These are phyloP conservation scores for Articulospora tetracladia DNA, from an alignment of 495 filamentous ascomycete species.

Conservation along the genomic window DNA sequence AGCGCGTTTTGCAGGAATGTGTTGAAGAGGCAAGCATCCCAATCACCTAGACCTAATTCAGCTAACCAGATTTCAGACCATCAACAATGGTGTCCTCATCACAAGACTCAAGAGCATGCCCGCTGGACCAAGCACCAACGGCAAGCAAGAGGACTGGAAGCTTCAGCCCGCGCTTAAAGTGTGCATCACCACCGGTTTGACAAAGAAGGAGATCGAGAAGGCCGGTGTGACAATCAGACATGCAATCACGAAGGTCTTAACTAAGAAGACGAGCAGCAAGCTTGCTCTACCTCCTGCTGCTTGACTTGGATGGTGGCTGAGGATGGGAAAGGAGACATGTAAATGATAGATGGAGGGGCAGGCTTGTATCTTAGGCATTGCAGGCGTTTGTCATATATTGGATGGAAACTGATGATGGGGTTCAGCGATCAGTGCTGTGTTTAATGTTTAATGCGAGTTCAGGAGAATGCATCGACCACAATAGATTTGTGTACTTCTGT, in stretches of 20 bases:
- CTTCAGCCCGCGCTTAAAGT: constrained; percentile 82
- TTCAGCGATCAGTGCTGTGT: not conserved
- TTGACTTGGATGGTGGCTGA: not conserved
- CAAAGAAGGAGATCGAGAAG: constrained; percentile 92
- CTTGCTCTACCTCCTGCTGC: constrained; percentile 17
- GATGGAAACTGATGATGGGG: not conserved
- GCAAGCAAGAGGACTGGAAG: constrained; percentile 56
- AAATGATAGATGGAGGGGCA: not conserved
- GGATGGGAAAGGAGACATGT: not conserved
- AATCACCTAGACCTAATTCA: constrained; percentile 4
- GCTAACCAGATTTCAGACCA: constrained; percentile 39
- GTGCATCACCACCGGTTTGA: constrained; percentile 80
- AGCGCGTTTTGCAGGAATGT: constrained; percentile 79
- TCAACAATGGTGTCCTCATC: constrained; percentile 84
- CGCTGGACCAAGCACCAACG: constrained; percentile 51
- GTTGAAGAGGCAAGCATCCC: constrained; percentile 77
- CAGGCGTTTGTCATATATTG: not conserved
- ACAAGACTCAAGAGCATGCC: constrained; percentile 78
- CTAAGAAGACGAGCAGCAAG: constrained; percentile 31
- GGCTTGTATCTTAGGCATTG: not conserved
- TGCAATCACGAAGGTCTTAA: constrained; percentile 86
- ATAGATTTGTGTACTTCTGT: no score
- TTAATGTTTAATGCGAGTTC: not conserved
- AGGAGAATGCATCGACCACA: no score
- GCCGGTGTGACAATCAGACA: constrained; percentile 84